Evolutionary conservation across 192 early-diverging fungal genomes (phyloP).

Genomic region (Coemansia sp.): DNA sequence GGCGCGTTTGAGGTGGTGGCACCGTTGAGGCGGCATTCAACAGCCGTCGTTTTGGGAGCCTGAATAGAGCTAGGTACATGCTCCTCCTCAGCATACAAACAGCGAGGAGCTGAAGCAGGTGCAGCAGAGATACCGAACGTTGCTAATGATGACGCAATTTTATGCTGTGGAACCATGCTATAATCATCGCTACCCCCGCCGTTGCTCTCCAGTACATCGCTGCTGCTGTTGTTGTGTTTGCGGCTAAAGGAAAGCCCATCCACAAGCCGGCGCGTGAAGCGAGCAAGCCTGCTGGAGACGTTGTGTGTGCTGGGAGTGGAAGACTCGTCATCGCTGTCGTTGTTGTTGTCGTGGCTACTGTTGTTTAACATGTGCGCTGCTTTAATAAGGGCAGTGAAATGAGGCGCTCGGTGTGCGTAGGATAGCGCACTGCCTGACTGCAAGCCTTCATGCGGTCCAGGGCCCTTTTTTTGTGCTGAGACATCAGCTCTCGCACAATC

Average conservation of each 20-base stretch:
- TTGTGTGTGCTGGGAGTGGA: neutral
- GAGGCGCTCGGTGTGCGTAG: neutral
- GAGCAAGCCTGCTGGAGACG: conserved; percentile 24
- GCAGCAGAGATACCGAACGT: neutral
- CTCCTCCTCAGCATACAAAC: neutral
- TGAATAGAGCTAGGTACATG: neutral
- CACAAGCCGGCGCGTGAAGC: conserved; percentile 31
- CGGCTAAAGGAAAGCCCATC: conserved; percentile 15
- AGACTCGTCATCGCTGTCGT: neutral
- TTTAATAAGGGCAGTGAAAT: conserved; percentile 19
- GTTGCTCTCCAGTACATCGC: neutral
- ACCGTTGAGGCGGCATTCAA: neutral
- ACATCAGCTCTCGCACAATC: neutral
- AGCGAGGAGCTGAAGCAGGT: neutral
- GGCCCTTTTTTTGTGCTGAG: neutral
- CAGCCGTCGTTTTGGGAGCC: neutral
- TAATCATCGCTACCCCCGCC: neutral
- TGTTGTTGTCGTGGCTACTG: neutral
- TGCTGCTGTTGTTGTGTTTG: neutral
- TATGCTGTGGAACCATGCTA: neutral
- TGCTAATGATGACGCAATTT: neutral
- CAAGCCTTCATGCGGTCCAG: neutral
- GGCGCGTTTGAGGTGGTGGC: neutral
- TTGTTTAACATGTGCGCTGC: conserved; percentile 18
- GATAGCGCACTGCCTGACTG: neutral